Base-by-base conservation (phyloP, 2,329 filamentous ascomycete species). In the Aspergillus sp. region DNA sequence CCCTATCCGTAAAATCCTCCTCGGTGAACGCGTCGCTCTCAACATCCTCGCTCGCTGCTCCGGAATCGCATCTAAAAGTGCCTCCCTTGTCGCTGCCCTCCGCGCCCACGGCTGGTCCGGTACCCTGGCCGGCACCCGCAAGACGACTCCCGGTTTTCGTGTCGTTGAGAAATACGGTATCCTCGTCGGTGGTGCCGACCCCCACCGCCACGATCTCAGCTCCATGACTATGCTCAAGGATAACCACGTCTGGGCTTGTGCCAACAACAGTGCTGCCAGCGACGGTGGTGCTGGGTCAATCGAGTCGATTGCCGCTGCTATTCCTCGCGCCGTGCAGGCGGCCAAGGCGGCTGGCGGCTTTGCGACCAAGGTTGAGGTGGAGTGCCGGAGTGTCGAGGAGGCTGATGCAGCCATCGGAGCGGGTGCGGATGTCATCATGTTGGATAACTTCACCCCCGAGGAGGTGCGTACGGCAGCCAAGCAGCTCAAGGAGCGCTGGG, bases 191-290 rank as follows among this genome's bases (percentile, higher is more conserved):
- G 93, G 93, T 8, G 90, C 89, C 11, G 93, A 98, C 69, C 81
- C 85, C 3, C 93, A 98, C 67, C 77, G 93, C 29, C 88, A 95
- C 70, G 93, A 98, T 65, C 75, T 98, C 44, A 87, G 83, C 65
- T 81, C 85, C 52, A 97, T 98, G 93, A 90, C 90, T 44, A 98
- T 98, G 93, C 77, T 98, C 52, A 98, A 98, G 74, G 93, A 98
- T 70, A 98, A 98, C 69, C 93, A 98, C 69, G 85, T 98, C 45
- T 96, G 91, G 86, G 89, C 88, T 50, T 85, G 86, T 42, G 85
- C 85, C 39, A 65, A 70, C 43, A 68, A 69, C 46, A 45, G 54
- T 5, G 52, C 58, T 6, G 56, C 54, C 8, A 48, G 41, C 2
- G 52, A 56, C 34, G 54, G 52, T 0, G 49, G 53, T n/a, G 48